These are phyloP conservation scores for Urtica urens DNA, from an alignment of 306 rosid species.

Conservation along the genomic window DNA sequence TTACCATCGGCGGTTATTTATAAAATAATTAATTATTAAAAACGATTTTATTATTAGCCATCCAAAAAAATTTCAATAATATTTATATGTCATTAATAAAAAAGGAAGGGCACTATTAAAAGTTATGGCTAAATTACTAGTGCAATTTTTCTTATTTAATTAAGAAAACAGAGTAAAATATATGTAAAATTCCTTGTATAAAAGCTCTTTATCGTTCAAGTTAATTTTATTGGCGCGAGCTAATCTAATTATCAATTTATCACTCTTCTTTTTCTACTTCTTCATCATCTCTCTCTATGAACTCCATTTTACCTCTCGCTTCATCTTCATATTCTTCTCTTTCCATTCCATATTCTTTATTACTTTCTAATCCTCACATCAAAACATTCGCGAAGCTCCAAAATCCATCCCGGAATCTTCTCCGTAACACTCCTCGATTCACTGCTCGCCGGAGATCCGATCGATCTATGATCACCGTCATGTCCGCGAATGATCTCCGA, in stretches of 20 bases:
- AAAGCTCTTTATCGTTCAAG: too few species aligned
- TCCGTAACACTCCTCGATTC: conserved; percentile 2
- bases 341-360: conserved; percentile 18
- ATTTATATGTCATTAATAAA: too few species aligned
- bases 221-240: neutral
- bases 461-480: conserved; percentile 14
- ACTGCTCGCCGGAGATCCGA: conserved; percentile 3
- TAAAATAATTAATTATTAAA: too few species aligned
- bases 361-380: conserved; percentile 9
- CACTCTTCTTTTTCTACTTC: conserved; percentile 5
- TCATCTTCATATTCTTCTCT: conserved; percentile 9
- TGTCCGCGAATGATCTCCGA: conserved; percentile 23
- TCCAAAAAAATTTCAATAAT: too few species aligned
- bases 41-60: too few species aligned
- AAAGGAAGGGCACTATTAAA: too few species aligned
- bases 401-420: neutral
- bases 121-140: too few species aligned
- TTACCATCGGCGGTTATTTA: too few species aligned
- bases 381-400: neutral
- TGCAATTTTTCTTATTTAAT: too few species aligned
- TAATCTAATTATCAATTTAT: neutral
- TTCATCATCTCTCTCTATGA: neutral
- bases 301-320: neutral
- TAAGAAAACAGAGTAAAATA: too few species aligned
- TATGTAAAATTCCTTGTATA: too few species aligned